Conservation (phyloP, 225 moss, liverwort and hornwort genomes). For the Rhytidiadelphus loreus region DNA sequence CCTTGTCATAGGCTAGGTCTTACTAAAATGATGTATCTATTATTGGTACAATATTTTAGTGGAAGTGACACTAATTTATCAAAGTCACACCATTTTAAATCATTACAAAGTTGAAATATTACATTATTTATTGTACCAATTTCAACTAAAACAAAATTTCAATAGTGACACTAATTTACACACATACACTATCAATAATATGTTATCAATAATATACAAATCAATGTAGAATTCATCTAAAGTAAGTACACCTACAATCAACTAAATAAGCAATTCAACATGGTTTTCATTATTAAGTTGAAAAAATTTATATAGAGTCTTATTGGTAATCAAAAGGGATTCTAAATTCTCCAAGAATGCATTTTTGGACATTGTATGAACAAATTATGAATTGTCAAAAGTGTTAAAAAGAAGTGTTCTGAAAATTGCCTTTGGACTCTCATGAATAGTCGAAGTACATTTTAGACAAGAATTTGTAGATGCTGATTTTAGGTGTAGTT, state of each 20-base stretch:
- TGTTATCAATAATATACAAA: not conserved
- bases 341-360: not conserved
- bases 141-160: too few species aligned
- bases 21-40: not conserved
- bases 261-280: not conserved
- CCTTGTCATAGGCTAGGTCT: not conserved
- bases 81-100: not conserved
- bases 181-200: too few species aligned
- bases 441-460: not conserved
- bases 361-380: not conserved
- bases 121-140: too few species aligned
- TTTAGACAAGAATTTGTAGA: not conserved
- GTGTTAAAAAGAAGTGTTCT: rapidly evolving
- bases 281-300: too few species aligned
- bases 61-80: not conserved
- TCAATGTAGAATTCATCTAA: not conserved
- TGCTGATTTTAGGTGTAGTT: not conserved
- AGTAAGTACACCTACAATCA: not conserved
- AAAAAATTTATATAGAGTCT: too few species aligned
- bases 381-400: not conserved
- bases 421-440: rapidly evolving
- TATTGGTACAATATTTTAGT: not conserved
- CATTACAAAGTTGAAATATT: not conserved
- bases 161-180: too few species aligned
- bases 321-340: rapidly evolving